These are phyloP conservation scores for Daphne laureola DNA, from an alignment of 441 rosid genomes.

Conservation along the genomic window DNA sequence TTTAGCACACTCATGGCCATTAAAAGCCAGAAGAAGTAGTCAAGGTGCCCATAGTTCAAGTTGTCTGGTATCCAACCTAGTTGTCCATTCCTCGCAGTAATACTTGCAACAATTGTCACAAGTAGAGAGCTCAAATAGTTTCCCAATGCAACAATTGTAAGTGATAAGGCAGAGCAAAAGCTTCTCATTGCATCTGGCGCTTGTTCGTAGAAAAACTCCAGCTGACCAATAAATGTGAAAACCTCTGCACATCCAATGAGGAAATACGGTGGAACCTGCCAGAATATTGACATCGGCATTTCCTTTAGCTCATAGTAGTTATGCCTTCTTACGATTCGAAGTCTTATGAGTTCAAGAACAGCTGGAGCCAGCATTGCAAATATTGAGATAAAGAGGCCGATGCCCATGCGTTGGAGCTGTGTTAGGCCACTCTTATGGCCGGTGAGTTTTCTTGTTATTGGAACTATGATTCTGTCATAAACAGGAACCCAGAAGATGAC, in stretches of 20 bases:
- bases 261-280: constrained; percentile 89
- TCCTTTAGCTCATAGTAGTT: constrained; percentile 50
- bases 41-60: constrained; percentile 28
- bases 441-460: constrained; percentile 55
- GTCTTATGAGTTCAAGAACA: constrained; percentile 52
- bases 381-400: constrained; percentile 76
- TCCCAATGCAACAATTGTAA: constrained; percentile 74
- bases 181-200: constrained; percentile 97
- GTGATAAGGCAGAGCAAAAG: constrained; percentile 73
- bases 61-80: constrained; percentile 43
- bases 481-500: constrained; percentile 89
- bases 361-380: constrained; percentile 70
- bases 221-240: constrained; percentile 74
- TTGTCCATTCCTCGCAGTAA: constrained; percentile 25
- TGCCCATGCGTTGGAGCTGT: constrained; percentile 89
- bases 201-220: constrained; percentile 90
- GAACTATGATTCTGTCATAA: constrained; percentile 66
- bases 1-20: constrained; percentile 28
- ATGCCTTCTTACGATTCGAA: constrained; percentile 37
- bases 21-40: constrained; percentile 40
- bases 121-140: constrained; percentile 52
- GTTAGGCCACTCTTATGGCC: constrained; percentile 83
- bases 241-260: constrained; percentile 90
- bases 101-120: constrained; percentile 26
- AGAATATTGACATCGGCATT: constrained; percentile 76